phyloP scores from a whole-genome alignment of 2,329 filamentous ascomycete genomes.

The Cercospora citrullina region DNA sequence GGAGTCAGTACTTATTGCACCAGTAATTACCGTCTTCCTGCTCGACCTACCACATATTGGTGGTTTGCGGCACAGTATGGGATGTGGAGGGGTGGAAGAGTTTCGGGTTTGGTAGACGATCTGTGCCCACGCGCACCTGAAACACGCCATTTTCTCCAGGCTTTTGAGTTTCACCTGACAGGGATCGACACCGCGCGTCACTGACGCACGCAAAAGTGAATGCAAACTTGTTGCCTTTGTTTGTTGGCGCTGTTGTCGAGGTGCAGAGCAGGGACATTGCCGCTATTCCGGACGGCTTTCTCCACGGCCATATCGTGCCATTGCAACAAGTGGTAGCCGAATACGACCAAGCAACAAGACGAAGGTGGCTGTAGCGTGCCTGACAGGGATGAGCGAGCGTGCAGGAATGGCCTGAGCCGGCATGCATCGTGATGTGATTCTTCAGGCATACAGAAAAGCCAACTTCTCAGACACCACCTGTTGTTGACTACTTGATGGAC shows the following conservation, averaged over 20 bases:
- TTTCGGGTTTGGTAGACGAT: background rate
- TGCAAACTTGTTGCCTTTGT: background rate
- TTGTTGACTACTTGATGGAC: background rate
- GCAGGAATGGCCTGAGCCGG: slow-evolving; percentile 11
- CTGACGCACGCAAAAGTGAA: slow-evolving; percentile 2
- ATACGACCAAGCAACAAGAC: background rate
- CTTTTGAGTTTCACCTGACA: slow-evolving; percentile 7
- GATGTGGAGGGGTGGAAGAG: slow-evolving; percentile 2
- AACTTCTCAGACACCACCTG: background rate
- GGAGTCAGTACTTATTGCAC: slow-evolving; percentile 5
- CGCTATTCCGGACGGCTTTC: background rate
- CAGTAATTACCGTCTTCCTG: background rate
- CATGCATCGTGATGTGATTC: slow-evolving; percentile 8
- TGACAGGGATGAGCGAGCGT: slow-evolving; percentile 6
- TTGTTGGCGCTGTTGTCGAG: background rate
- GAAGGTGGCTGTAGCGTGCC: slow-evolving; percentile 6
- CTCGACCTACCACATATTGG: slow-evolving; percentile 15
- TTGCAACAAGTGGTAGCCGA: background rate
- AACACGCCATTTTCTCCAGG: slow-evolving; percentile 13
- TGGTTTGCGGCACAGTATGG: background rate
- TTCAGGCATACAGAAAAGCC: slow-evolving; percentile 3
- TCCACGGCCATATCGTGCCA: background rate
- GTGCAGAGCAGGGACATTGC: background rate
- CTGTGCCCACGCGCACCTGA: background rate
- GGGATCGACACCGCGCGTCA: slow-evolving; percentile 12